Percentiles rank a stretch among this genome's conserved stretches.
These are phyloP conservation scores for Nicotiana obtusifolia DNA, from an alignment of 257 asterid species.

Conservation along the genomic window DNA sequence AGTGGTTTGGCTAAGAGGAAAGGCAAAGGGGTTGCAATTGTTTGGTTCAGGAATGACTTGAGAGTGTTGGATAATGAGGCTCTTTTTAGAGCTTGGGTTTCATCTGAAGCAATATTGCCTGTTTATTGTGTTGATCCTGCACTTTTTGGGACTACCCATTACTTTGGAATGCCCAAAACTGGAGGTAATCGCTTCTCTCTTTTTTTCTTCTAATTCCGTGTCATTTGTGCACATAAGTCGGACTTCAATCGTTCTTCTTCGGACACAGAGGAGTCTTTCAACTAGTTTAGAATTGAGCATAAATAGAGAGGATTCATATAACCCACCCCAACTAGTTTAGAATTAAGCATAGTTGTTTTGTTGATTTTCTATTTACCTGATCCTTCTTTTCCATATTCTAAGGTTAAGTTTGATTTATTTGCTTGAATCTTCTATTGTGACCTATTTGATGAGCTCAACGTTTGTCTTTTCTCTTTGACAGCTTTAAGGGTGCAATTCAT, in stretches of 20 bases:
- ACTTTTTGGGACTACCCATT: conserved; percentile 47
- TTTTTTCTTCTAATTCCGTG: too few species aligned
- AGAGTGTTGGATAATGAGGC: conserved; percentile 81
- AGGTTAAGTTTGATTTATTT: background rate
- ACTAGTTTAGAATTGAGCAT: too few species aligned
- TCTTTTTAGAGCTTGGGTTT: conserved; percentile 68
- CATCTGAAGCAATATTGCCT: conserved; percentile 73
- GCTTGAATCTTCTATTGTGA: background rate
- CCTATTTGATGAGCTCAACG: background rate
- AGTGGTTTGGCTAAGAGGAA: conserved; percentile 24
- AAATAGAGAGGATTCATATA: background rate
- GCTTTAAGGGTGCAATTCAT: conserved; percentile 82
- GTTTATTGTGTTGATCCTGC: conserved; percentile 86
- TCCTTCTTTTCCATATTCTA: background rate
- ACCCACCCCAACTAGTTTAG: background rate
- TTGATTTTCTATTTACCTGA: background rate
- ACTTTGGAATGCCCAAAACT: conserved; percentile 86
- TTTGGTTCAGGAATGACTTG: conserved; percentile 92
- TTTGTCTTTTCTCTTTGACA: conserved; percentile 32
- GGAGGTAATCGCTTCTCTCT: conserved; percentile 46
- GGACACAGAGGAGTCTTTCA: too few species aligned
- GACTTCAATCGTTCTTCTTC: too few species aligned
- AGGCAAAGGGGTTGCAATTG: conserved; percentile 79
- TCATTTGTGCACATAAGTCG: too few species aligned
- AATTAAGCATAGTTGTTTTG: background rate